Conservation (phyloP, 2,329 filamentous ascomycete genomes). For the Sporothrix inflata region DNA sequence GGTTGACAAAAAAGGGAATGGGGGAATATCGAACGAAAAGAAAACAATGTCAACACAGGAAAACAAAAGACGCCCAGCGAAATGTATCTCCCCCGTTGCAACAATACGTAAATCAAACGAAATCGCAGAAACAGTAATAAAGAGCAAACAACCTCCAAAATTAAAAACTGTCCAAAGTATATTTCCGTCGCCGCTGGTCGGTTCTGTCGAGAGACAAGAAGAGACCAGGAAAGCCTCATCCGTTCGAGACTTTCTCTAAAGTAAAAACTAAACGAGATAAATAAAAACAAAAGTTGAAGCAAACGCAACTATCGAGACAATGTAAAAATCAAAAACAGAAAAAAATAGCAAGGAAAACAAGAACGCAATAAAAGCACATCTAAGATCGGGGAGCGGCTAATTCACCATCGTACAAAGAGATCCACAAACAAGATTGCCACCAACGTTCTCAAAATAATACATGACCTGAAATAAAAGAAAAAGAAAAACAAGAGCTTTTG, state of each 20-base stretch:
- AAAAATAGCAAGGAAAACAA: neutral
- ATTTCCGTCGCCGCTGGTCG: slow-evolving; percentile 6
- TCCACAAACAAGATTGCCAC: neutral
- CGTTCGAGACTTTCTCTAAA: slow-evolving; percentile 16
- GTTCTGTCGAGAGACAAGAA: neutral
- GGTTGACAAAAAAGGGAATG: too few relatives aligned
- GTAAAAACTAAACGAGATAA: neutral
- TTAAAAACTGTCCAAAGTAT: slow-evolving; percentile 16
- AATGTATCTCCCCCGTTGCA: neutral
- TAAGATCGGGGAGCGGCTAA: neutral
- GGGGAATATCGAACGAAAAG: neutral
- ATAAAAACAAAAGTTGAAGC: neutral
- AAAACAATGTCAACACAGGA: neutral
- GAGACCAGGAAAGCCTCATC: slow-evolving; percentile 3
- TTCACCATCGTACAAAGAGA: slow-evolving; percentile 18
- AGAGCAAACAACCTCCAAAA: neutral
- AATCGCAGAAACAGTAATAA: too few relatives aligned
- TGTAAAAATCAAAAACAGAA: neutral
- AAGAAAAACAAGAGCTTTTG: slow-evolving; percentile 22
- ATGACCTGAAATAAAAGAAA: neutral
- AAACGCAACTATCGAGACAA: slow-evolving; percentile 20
- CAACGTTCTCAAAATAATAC: slow-evolving; percentile 14
- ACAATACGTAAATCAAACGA: too few relatives aligned
- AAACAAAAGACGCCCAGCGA: neutral
- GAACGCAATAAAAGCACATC: neutral